Evolutionary conservation across 139 green algal species (phyloP), one percentile per base, ranked within the genome.

Genomic region (Bryopsis sp.): DNA sequence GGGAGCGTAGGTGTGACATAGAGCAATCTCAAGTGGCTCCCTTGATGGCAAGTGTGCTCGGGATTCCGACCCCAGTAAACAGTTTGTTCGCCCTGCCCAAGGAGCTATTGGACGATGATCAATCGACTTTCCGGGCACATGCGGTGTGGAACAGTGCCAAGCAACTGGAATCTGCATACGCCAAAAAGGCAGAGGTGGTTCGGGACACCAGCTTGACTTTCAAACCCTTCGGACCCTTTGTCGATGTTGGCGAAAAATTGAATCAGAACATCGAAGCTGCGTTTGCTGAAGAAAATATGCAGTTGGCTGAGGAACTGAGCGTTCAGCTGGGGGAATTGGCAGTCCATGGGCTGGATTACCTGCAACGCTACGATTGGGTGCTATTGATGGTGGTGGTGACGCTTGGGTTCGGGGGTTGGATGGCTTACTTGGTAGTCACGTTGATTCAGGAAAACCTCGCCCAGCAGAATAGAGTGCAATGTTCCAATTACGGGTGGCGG

Each of bases 21-120:
- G 65, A 77, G 5, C 75, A 81, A 69, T 65, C 67, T 19, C 32
- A 75, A 29, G 4, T 78, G 26, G 68, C 68, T 22, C 68, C 68
- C 1, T 33, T 76, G 28, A 76, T 76, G 71, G 62, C 71, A 7
- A 48, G 63, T n/a, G 39, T 76, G 63, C 64, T 76, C 31, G 71
- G 71, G 11, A 24, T 68, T 28, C 39, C 63, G 4, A 37, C 26
- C 8, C 71, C 71, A 3, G 57, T 66, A 11, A 72, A 76, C 58
- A n/a, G 1, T 31, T 34, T 72, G 28, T 39, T 47, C 5, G 39
- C 26, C n/a, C 58, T 76, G 39, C 73, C 73, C 2, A 11, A 34
- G 28, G 36, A 48, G 58, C 68, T 73, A 15, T 35, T 78, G 2
- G 47, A n/a, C 28, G 6, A 15, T 8, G 60, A 35, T 2, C 15